Base-by-base conservation (phyloP, 2,329 filamentous ascomycete genomes). In the Acrodontium crateriforme region DNA sequence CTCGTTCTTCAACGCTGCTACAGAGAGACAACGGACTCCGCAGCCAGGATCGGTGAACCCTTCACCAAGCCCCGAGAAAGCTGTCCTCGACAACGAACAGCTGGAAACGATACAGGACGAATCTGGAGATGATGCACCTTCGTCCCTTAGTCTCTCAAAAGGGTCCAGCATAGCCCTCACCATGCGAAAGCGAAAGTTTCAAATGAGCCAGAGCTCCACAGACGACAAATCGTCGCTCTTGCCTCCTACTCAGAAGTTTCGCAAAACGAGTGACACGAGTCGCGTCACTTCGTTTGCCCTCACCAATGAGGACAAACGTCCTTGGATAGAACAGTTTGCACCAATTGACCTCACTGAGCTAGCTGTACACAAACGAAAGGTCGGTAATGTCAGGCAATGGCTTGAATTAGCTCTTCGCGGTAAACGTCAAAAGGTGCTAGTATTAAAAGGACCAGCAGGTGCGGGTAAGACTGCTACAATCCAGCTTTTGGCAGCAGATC, bases 351-450 rank as follows among this genome's bases (percentile, higher is more conserved):
- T 94, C 9, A 74, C 84, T 10, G 87, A 95, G 56, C 62, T 98
- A 24, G 87, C 79, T 0, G 87, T 98, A 11, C 85, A 98, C 54
- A 94, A 91, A 60, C 89, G 72, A 44, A 98, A 98, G 53, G 80
- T 95, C 5, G 59, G 71, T 2, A 85, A 95, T 55, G 85, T 95
- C 24, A 71, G 74, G 33, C 65, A 59, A 33, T 95, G 89, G 85
- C 59, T 98, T 18, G 71, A 79, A 23, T 71, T 76, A 46, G 80
- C 83, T 11, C 68, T 83, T 36, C 53, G 56, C 15, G 79, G 81
- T 23, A 39, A 36, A 28, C 46, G 44, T 13, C 41, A 44, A 15
- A 49, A 44, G 18, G 40, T 50, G 2, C 33, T 53, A 5, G 65
- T 98, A 16, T 62, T 98, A 23, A 93, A 91, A 53, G 89, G 89